A percentile compares a stretch with the other conserved stretches of the same genome.
Evolutionary conservation across 768 basidiomycete species (phyloP).

Genomic region (Leccinum broughii): DNA sequence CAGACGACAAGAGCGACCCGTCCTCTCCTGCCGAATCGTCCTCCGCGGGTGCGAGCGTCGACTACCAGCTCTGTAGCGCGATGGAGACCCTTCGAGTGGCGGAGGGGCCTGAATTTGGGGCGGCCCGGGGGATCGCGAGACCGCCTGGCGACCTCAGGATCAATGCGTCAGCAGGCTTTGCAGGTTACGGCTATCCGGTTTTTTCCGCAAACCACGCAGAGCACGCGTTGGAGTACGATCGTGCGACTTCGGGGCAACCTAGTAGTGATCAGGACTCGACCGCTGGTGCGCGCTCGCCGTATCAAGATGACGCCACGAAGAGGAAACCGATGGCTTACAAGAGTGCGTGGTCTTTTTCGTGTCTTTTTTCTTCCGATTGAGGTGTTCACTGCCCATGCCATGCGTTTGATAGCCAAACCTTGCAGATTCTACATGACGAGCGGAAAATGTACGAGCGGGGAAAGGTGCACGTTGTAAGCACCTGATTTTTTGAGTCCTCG

Average conservation of each 20-base stretch:
- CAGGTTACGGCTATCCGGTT: constrained; percentile 13
- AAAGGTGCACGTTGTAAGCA: constrained; percentile 60
- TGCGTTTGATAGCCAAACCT: constrained; percentile 47
- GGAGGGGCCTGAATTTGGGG: constrained; percentile 6
- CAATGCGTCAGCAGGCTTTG: constrained; percentile 14
- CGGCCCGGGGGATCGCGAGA: constrained; percentile 3
- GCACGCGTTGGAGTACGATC: constrained; percentile 3
- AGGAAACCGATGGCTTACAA: constrained; percentile 30
- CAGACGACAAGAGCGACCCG: constrained; percentile 29
- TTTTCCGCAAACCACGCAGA: constrained; percentile 17
- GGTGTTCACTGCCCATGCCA: not conserved
- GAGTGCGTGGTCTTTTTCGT: constrained; percentile 22
- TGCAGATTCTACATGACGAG: constrained; percentile 55
- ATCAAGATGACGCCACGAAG: constrained; percentile 16
- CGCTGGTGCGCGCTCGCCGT: not conserved
- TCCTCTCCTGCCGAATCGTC: constrained; percentile 28
- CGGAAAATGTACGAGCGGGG: constrained; percentile 52
- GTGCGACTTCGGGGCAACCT: constrained; percentile 13
- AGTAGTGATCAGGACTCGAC: not conserved
- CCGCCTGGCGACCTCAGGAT: constrained; percentile 13
- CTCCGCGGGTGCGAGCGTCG: constrained; percentile 13
- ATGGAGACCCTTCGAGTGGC: constrained; percentile 3
- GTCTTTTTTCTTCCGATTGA: not conserved
- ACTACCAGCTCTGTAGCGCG: constrained; percentile 9
- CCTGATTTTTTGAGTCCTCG: not conserved